These are phyloP conservation scores for Neurospora sp. DNA, from an alignment of 495 filamentous ascomycete species.

Conservation along the genomic window DNA sequence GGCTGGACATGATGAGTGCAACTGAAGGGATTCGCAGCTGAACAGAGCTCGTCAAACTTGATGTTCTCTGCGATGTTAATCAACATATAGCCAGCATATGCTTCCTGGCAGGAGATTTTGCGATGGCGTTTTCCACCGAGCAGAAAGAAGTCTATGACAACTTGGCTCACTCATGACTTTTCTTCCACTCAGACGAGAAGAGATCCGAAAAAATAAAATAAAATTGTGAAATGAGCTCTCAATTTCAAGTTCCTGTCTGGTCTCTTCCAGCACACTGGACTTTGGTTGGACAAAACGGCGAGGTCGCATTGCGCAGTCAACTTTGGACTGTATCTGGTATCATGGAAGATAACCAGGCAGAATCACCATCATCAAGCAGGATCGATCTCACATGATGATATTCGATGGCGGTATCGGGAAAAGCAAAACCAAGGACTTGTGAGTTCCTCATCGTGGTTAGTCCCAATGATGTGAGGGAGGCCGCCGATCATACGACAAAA, in stretches of 20 bases:
- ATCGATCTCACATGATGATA: neutral
- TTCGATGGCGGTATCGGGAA: neutral
- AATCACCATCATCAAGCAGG: neutral
- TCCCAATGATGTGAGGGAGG: neutral
- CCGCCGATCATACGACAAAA: neutral
- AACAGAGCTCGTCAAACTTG: neutral
- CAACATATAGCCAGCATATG: neutral
- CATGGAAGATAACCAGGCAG: neutral
- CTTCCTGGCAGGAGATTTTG: neutral
- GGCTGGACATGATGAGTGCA: neutral
- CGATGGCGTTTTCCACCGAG: neutral
- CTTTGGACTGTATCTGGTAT: neutral
- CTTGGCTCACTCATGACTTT: neutral
- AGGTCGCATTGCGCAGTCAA: neutral
- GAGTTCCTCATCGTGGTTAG: neutral
- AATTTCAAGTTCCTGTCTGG: neutral
- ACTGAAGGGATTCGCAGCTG: neutral
- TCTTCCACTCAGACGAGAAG: neutral
- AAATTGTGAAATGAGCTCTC: neutral
- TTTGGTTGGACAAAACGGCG: neutral
- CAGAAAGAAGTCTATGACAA: neutral
- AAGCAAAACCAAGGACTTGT: neutral
- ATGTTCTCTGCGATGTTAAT: neutral
- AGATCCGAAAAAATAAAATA: neutral
- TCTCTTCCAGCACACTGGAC: neutral